Base-by-base conservation (phyloP, 257 asterid genomes). In the Solanum rostratum region DNA sequence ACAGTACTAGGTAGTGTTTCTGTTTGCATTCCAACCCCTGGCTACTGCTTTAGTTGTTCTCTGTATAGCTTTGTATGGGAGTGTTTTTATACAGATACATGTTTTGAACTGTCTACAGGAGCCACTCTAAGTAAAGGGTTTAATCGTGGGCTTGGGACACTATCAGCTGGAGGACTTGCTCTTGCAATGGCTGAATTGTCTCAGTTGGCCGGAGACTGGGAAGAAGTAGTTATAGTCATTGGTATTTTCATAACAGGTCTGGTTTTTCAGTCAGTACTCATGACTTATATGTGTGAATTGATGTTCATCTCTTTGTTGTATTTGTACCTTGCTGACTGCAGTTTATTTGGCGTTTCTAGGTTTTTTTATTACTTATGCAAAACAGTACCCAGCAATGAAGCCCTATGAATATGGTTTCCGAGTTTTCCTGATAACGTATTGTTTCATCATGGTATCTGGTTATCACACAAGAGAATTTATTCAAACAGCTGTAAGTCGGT, bases 91-190 rank as follows among this genome's bases (percentile, higher is more conserved):
- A 22, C 50, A 55, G 52, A 14, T 22, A 45, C 27, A 57, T 22
- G 49, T 24, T 46, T 41, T 84, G 22, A 22, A 65, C 54, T 49
- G 74, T 65, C 60, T 57, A 53, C 88, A 95, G 99, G 99, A 80
- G 99, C 99, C 50, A 95, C 99, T 59, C 89, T 95, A 55, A 95
- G 90, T 87, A 95, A 94, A 86, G 99, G 99, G 41, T 93, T 95
- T 85, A 95, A 94, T 88, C 99, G 99, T 8, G 99, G 93, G 10
- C 68, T 95, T 41, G 99, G 99, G 80, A 94, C 99, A n/a, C 53
- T 95, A 22, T 93, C 95, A 24, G 99, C 99, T 68, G 98, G 99
- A 88, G 92, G 93, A 57, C 91, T 95, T 65, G 94, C 98, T 82
- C 87, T 95, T 50, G 97, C 90, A 55, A 92, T 94, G 83, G 99